Evolutionary conservation across 805 yeast species (phyloP).

Genomic region (Lachancea nothofagi): DNA sequence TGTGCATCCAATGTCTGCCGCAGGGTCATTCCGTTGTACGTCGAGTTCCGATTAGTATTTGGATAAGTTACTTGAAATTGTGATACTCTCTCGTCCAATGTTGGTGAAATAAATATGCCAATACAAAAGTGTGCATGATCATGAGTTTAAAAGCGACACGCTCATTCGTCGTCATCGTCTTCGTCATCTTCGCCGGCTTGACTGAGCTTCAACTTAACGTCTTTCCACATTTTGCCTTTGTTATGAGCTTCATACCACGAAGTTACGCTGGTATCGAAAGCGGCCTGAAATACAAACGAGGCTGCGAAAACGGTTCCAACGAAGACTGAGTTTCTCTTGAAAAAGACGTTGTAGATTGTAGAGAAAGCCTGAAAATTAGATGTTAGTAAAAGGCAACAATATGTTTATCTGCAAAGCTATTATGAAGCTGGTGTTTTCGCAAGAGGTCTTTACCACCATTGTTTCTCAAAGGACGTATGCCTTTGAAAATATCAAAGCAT

Average conservation of each 20-base stretch:
- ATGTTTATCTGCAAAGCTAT: no score
- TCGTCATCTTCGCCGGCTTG: constrained; percentile 55
- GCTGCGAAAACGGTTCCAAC: constrained; percentile 78
- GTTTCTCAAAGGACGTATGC: no score
- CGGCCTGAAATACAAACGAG: constrained; percentile 81
- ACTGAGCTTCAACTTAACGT: constrained; percentile 54
- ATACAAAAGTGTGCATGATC: background rate
- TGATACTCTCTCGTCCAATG: no score
- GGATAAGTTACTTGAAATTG: no score
- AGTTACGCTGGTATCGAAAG: constrained; percentile 63
- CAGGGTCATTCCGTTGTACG: no score
- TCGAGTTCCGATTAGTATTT: no score
- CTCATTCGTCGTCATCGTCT: constrained; percentile 39
- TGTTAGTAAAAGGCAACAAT: constrained; percentile 5
- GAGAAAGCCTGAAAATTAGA: constrained; percentile 35
- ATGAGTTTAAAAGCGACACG: background rate
- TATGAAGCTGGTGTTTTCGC: no score
- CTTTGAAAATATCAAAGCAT: no score
- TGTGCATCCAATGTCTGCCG: no score
- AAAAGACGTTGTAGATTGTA: constrained; percentile 55
- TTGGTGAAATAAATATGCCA: background rate
- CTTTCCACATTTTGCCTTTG: constrained; percentile 83
- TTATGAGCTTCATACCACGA: constrained; percentile 71
- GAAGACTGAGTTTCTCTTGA: constrained; percentile 87
- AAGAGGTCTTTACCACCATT: no score